Conservation (phyloP, 1,284 basidiomycete genomes). For the Exsudoporus floridanus region DNA sequence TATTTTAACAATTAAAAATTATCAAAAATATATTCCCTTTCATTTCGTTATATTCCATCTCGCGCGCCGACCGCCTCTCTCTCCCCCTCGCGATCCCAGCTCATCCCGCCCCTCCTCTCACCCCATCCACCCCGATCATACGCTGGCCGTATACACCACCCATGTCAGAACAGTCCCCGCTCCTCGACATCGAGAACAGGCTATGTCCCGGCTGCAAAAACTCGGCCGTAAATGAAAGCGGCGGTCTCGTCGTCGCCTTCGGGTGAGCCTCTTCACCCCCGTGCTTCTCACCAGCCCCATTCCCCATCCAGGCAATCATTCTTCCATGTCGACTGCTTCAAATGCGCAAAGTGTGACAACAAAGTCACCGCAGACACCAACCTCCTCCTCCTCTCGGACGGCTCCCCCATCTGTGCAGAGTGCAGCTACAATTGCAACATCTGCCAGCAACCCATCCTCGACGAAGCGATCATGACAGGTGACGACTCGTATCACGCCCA, state of each 20-base stretch:
- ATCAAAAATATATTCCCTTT: background rate
- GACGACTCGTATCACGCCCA: conserved; percentile 98
- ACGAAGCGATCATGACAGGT: conserved; percentile 98
- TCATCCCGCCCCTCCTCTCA: background rate
- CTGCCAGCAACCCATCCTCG: conserved; percentile 87
- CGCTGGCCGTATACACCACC: background rate
- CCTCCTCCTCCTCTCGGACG: conserved; percentile 92
- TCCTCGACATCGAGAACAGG: conserved; percentile 52
- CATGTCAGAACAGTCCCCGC: conserved; percentile 14
- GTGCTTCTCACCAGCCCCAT: conserved; percentile 4
- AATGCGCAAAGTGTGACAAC: conserved; percentile 78
- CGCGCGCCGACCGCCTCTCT: background rate
- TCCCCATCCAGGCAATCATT: conserved; percentile 63
- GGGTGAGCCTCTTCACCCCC: conserved; percentile 53
- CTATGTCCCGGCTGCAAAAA: conserved; percentile 83
- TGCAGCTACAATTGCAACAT: conserved; percentile 97
- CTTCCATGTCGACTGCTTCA: conserved; percentile 82
- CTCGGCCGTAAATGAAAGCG: conserved; percentile 80
- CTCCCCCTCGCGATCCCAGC: background rate
- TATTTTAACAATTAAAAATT: background rate
- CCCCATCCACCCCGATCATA: background rate
- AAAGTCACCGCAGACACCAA: conserved; percentile 92
- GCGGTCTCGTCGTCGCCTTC: conserved; percentile 88
- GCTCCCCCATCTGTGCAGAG: conserved; percentile 93
- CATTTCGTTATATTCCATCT: conserved; percentile 5